phyloP scores from a whole-genome alignment of 2,329 filamentous ascomycete species.

The Clarireedia homoeocarpa region DNA sequence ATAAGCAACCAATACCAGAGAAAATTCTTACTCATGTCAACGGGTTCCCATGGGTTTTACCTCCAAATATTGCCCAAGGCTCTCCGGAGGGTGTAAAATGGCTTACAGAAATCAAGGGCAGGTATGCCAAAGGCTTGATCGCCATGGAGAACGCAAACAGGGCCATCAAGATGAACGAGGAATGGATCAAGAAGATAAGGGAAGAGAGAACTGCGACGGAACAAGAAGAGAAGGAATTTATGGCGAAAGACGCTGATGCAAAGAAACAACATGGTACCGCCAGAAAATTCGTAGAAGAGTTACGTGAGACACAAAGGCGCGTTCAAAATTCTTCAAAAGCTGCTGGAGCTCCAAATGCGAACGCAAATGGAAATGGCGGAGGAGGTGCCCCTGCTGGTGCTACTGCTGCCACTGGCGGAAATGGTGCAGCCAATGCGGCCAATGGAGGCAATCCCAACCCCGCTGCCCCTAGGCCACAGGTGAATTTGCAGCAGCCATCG shows the following conservation, averaged over 20 bases:
- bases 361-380: not conserved
- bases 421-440: too few relatives aligned
- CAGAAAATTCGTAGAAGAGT: slow-evolving; percentile 39
- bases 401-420: too few relatives aligned
- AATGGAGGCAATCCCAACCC: slow-evolving; percentile 10
- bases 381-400: not conserved
- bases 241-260: slow-evolving; percentile 37
- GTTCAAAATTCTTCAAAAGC: slow-evolving; percentile 14
- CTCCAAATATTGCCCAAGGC: slow-evolving; percentile 35
- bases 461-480: slow-evolving; percentile 22
- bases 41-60: slow-evolving; percentile 40
- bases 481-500: slow-evolving; percentile 23
- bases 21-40: slow-evolving; percentile 39
- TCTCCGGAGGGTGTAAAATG: slow-evolving; percentile 39
- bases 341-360: slow-evolving; percentile 1
- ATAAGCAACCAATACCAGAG: slow-evolving; percentile 16
- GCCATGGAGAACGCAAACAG: slow-evolving; percentile 41
- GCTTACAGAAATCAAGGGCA: slow-evolving; percentile 39
- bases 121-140: slow-evolving; percentile 41
- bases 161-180: slow-evolving; percentile 37
- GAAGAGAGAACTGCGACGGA: slow-evolving; percentile 37
- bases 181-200: slow-evolving; percentile 35
- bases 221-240: slow-evolving; percentile 40
- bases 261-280: slow-evolving; percentile 41
- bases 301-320: slow-evolving; percentile 34